These are phyloP conservation scores for Buddleja alternifolia DNA, from an alignment of 257 asterid genomes.

Conservation along the genomic window DNA sequence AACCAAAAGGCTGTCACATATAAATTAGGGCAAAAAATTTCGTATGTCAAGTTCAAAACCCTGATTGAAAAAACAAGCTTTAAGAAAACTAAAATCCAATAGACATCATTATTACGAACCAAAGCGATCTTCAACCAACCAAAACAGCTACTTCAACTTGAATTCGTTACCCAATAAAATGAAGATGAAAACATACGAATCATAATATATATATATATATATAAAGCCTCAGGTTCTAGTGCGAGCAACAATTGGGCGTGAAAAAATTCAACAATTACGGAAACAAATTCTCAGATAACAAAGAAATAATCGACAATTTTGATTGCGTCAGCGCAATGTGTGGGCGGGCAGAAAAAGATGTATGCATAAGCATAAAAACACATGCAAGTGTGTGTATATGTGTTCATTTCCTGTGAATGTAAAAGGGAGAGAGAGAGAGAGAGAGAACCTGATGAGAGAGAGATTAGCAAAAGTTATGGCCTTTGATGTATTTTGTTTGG, in stretches of 20 bases:
- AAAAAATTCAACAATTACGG: not conserved
- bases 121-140: conserved; percentile 23
- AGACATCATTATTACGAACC: conserved; percentile 12
- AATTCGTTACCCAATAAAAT: not conserved
- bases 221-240: conserved; percentile 1
- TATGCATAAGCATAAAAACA: conserved; percentile 6
- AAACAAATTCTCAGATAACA: not conserved
- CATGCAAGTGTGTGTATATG: not conserved
- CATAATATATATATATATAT: conserved; percentile 15
- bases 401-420: no score
- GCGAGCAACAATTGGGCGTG: not conserved
- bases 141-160: not conserved
- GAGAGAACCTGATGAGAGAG: no score
- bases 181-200: not conserved
- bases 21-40: conserved; percentile 9
- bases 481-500: conserved; percentile 9
- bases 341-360: not conserved
- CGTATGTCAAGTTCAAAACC: not conserved
- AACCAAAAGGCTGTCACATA: no score
- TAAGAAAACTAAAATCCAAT: no score
- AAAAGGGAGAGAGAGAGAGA: conserved; percentile 14
- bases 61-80: not conserved
- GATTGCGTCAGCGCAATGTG: conserved; percentile 7
- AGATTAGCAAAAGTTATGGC: conserved; percentile 32
- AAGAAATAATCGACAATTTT: not conserved